Evolutionary conservation across 352 stramenopile species (phyloP), one percentile per base, ranked within the genome.

Genomic region (Pythium rishiriense): DNA sequence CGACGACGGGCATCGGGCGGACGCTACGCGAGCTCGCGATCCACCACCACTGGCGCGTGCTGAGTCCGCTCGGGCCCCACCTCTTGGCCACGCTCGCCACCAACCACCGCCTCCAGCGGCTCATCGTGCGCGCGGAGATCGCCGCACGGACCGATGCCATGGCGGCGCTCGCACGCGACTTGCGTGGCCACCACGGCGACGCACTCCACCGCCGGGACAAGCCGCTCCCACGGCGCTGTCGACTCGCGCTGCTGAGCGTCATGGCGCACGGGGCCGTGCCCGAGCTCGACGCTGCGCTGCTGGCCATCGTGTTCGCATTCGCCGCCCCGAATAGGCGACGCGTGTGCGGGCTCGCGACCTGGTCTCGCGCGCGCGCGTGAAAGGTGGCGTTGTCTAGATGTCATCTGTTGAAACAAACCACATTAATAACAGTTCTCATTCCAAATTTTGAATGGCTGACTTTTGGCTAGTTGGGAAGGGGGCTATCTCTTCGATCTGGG

Each of bases 221-320:
- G 29, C 26, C 42, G 10, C 42, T 62, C 4, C 12, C 55, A 25
- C 21, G 31, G 10, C 26, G 22, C 19, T 12, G 10, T 21, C 45
- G 45, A 6, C 55, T 54, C 26, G 55, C 55, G 39, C 28, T 62
- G 8, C 43, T 62, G 17, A 62, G 55, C 31, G 42, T 53, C 15
- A 17, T 33, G 1, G 21, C 26, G 10, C 2, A 1, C 26, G n/a
- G 9, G 14, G 33, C 14, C 4, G 35, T 60, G 37, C 53, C 53
- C 8, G 53, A 49, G 14, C 42, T 62, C 26, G 55, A 62, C 28
- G 26, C 55, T 2, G 17, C 55, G n/a, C 17, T 43, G 11, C 22
- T 62, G 8, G 15, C 26, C 8, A 46, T 53, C 26, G 26, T 62
- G n/a, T 62, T 62, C 22, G 41, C 25, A 12, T 26, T 62, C 21